Percentiles rank a stretch among this genome's conserved stretches.
phyloP scores from a whole-genome alignment of 805 yeast species.

The Saccharomyces paradoxus region DNA sequence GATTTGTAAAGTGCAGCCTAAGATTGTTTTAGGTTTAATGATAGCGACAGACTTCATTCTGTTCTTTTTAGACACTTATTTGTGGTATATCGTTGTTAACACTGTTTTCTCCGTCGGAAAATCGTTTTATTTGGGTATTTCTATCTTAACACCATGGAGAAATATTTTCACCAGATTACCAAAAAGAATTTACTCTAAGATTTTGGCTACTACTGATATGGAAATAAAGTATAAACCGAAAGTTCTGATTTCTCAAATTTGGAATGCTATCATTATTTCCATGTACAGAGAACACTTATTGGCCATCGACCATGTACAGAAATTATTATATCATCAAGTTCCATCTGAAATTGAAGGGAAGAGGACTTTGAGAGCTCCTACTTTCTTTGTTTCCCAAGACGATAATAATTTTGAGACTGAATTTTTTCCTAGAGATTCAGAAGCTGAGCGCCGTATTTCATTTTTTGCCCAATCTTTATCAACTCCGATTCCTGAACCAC shows the following conservation, averaged over 20 bases:
- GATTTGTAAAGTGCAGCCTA: conserved; percentile 79
- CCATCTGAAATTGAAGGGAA: conserved; percentile 96
- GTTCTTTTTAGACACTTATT: conserved; percentile 95
- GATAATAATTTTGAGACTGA: conserved; percentile 87
- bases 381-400: conserved; percentile 95
- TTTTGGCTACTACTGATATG: conserved; percentile 96
- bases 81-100: conserved; percentile 96
- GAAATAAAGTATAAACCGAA: conserved; percentile 97
- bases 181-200: conserved; percentile 95
- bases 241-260: conserved; percentile 93
- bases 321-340: conserved; percentile 93
- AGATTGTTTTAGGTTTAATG: conserved; percentile 87
- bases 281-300: conserved; percentile 98
- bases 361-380: conserved; percentile 96
- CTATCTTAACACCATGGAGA: conserved; percentile 98
- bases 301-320: conserved; percentile 97
- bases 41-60: conserved; percentile 82
- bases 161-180: conserved; percentile 95
- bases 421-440: conserved; percentile 92
- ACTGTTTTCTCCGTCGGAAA: conserved; percentile 93
- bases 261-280: conserved; percentile 98
- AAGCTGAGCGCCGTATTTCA: conserved; percentile 98
- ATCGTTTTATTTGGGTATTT: conserved; percentile 96
- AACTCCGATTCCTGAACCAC: conserved; percentile 95
- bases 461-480: conserved; percentile 98